Evolutionary conservation across 2,329 filamentous ascomycete genomes (phyloP), one percentile per base, ranked within the genome.

Genomic region (Dendrostoma leiphaemia): DNA sequence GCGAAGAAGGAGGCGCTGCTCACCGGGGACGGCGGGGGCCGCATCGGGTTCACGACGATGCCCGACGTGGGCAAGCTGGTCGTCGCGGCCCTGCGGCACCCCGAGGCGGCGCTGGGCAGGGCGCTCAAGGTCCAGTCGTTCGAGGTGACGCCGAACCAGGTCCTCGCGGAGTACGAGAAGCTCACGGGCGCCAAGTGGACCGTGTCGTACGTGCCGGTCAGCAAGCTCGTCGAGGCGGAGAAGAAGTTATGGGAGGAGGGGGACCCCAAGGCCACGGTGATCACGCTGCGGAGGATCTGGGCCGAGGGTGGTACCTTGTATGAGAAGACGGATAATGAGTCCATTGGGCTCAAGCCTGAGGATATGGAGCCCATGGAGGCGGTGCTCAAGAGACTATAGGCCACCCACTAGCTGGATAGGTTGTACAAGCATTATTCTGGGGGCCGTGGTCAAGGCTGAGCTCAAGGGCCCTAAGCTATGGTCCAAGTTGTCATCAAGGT

Each of bases 101-200:
- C 83, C 3, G 68, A 77, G 9, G 73, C 68, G 6, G 74, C 81
- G 0, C 74, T 74, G 31, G 81, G 81, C 59, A 77, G 79, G 50
- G 78, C 81, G 0, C 69, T 90, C 31, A 85, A 82, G 54, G 84
- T 90, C 2, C 86, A 90, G 63, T 90, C 86, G 0, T 91, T 90
- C 60, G 85, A 86, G 0, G 78, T 81, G 2, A 89, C 83, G 0
- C 81, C 84, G 0, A 75, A 80, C 8, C 70, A 82, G 24, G 84
- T 90, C 19, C 65, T 88, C 19, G 74, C 74, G n/a, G 86, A 88
- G 64, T 88, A 85, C 61, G 83, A 89, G 70, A 81, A 74, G 60
- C 86, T 89, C 67, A 86, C 83, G 0, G 80, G 78, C 4, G 68
- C 69, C 13, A 71, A 77, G 57, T 89, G 84, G 84, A 68, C 74